These are phyloP conservation scores for Diphasiastrum complanatum DNA, from an alignment of 83 land plant genomes.

Conservation along the genomic window DNA sequence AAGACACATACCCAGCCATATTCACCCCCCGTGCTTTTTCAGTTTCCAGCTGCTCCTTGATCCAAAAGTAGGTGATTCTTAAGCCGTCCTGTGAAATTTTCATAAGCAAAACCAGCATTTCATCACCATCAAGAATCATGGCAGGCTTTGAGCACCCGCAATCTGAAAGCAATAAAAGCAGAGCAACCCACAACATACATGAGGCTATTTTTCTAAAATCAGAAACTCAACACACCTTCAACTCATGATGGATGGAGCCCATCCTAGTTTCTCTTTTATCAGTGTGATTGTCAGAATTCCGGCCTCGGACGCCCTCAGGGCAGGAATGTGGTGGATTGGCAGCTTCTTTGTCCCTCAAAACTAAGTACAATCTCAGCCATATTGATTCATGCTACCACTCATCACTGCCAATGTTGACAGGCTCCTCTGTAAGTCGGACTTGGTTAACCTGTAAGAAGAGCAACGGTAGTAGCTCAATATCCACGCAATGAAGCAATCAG, in stretches of 20 bases:
- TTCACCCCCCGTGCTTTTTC: not conserved
- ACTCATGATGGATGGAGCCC: constrained; percentile 4
- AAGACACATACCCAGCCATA: not conserved
- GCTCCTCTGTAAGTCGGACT: no score
- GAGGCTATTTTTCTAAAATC: not conserved
- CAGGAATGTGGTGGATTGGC: constrained; percentile 7
- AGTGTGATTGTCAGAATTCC: constrained; percentile 4
- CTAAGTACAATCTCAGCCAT: not conserved
- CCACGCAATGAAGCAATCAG: no score
- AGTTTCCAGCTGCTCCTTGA: constrained; percentile 2
- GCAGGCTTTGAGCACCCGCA: no score
- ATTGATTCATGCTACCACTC: constrained; percentile 1
- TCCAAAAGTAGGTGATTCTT: constrained; percentile 4
- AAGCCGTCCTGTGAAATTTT: not conserved
- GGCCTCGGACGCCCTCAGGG: constrained; percentile 1
- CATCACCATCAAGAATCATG: no score
- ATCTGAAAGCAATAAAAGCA: not conserved
- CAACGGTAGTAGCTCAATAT: no score
- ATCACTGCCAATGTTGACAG: constrained; percentile 3
- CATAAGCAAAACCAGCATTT: no score
- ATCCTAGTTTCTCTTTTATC: constrained; percentile 6
- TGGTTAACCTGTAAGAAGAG: no score
- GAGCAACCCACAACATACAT: not conserved
- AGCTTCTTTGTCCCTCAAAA: constrained; percentile 1
- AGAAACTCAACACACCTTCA: not conserved